phyloP scores from a whole-genome alignment of 805 yeast genomes.

The Candida chauliodis region DNA sequence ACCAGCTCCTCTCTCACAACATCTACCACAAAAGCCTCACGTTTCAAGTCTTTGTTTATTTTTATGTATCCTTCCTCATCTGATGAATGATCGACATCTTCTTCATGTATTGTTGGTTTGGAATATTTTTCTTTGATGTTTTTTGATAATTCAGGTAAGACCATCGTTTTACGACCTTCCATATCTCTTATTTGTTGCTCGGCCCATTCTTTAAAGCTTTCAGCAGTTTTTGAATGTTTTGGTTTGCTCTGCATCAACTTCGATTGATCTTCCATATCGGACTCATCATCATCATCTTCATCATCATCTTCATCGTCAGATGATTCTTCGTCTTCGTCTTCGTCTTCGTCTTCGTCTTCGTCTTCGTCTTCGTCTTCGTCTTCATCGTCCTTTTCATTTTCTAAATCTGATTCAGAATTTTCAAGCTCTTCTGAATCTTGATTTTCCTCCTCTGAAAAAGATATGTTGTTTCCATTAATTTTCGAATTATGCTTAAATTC shows the following conservation, averaged over 20 bases:
- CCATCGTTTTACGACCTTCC: slow-evolving; percentile 48
- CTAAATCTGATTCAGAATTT: slow-evolving; percentile 27
- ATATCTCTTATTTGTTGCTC: slow-evolving; percentile 61
- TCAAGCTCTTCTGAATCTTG: slow-evolving; percentile 28
- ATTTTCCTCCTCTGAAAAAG: slow-evolving; percentile 18
- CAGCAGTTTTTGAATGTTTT: slow-evolving; percentile 40
- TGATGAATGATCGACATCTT: slow-evolving; percentile 69
- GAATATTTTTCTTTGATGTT: slow-evolving; percentile 42
- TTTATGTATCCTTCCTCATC: slow-evolving; percentile 61
- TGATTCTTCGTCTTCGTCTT: slow-evolving; percentile 27
- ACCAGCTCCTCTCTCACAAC: slow-evolving; percentile 65
- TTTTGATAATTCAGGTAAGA: slow-evolving; percentile 44
- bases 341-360: slow-evolving; percentile 22
- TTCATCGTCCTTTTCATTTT: slow-evolving; percentile 22
- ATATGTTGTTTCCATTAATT: slow-evolving; percentile 17
- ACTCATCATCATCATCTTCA: slow-evolving; percentile 29
- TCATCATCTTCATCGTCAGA: slow-evolving; percentile 27
- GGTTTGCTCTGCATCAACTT: slow-evolving; percentile 37
- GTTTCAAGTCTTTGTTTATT: slow-evolving; percentile 45
- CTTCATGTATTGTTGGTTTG: slow-evolving; percentile 56
- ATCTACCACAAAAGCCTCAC: slow-evolving; percentile 66
- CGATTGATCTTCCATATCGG: slow-evolving; percentile 25
- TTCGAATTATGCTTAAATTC: too few species aligned
- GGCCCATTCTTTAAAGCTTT: slow-evolving; percentile 86
- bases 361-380: slow-evolving; percentile 22